These are phyloP conservation scores for Cymodocea nodosa DNA, from an alignment of 116 monocot genomes.

Conservation along the genomic window DNA sequence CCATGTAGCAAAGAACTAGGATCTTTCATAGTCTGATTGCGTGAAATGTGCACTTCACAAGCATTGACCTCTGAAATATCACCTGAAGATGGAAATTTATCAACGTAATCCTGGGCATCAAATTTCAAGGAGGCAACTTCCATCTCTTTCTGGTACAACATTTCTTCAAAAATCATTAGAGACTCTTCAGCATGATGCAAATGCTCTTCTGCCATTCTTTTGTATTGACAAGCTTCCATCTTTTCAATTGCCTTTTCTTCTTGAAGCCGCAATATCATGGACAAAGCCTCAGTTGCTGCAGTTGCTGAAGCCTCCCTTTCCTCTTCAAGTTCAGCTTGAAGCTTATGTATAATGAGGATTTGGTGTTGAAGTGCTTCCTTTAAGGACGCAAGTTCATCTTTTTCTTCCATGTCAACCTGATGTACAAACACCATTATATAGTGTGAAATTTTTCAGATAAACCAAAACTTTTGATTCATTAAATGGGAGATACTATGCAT, in stretches of 20 bases:
- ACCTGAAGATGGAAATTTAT: constrained; percentile 16
- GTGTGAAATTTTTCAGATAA: not conserved
- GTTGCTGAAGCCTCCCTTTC: constrained; percentile 75
- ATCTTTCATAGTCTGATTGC: not conserved
- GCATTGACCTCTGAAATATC: constrained; percentile 3
- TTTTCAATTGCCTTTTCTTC: constrained; percentile 75
- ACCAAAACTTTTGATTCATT: not conserved
- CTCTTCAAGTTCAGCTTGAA: constrained; percentile 60
- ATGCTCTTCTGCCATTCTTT: constrained; percentile 70
- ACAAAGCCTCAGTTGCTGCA: constrained; percentile 64
- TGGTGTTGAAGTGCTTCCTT: constrained; percentile 49
- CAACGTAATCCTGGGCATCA: constrained; percentile 25
- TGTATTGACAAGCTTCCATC: constrained; percentile 89
- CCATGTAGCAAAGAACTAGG: constrained; percentile 1
- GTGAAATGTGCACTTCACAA: constrained; percentile 4
- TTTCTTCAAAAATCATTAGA: constrained; percentile 40
- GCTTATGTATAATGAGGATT: constrained; percentile 36
- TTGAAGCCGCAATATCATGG: constrained; percentile 80
- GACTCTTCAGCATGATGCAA: constrained; percentile 45
- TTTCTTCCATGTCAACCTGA: constrained; percentile 1
- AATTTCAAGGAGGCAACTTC: constrained; percentile 48
- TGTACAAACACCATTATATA: not conserved
- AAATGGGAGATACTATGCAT: too few relatives aligned
- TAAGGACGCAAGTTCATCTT: constrained; percentile 22
- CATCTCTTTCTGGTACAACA: constrained; percentile 60